These are phyloP conservation scores for Benincasa hispida DNA, from an alignment of 306 rosid species.

Conservation along the genomic window DNA sequence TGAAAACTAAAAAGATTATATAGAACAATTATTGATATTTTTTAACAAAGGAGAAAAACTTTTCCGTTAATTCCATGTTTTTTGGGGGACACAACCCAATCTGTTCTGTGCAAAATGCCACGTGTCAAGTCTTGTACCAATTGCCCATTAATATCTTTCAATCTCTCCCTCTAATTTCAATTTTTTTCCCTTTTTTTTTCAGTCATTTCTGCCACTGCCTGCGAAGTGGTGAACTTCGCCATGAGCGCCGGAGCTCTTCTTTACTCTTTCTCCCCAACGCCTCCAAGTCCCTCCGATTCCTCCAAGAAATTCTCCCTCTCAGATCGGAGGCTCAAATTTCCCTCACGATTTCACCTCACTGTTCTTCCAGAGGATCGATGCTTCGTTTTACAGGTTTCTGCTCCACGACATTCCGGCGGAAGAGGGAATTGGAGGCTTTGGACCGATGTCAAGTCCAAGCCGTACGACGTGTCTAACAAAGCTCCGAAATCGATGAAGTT, in stretches of 20 bases:
- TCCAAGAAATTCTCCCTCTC: constrained; percentile 11
- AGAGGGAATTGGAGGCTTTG: constrained; percentile 29
- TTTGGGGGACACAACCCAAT: not conserved
- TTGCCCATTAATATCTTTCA: not conserved
- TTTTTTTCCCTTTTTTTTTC: too few relatives aligned
- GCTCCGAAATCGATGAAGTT: constrained; percentile 28
- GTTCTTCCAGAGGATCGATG: constrained; percentile 7
- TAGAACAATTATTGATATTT: too few relatives aligned
- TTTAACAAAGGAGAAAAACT: too few relatives aligned
- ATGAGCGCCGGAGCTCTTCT: constrained; percentile 65
- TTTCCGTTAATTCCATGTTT: not conserved
- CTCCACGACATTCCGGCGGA: not conserved
- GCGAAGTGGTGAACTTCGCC: constrained; percentile 8
- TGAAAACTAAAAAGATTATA: too few relatives aligned
- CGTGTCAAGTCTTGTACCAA: not conserved
- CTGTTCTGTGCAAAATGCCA: not conserved
- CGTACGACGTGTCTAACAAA: constrained; percentile 21
- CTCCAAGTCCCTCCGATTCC: constrained; percentile 17
- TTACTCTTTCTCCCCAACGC: constrained; percentile 34
- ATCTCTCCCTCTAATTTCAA: not conserved
- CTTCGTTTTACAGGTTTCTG: constrained; percentile 17
- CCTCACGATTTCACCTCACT: constrained; percentile 4
- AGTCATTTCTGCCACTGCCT: not conserved
- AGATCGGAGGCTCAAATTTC: constrained; percentile 1
- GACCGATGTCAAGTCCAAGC: constrained; percentile 62